Evolutionary conservation across 2,329 filamentous ascomycete species (phyloP).

Genomic region (Neonectria neomacrospora): DNA sequence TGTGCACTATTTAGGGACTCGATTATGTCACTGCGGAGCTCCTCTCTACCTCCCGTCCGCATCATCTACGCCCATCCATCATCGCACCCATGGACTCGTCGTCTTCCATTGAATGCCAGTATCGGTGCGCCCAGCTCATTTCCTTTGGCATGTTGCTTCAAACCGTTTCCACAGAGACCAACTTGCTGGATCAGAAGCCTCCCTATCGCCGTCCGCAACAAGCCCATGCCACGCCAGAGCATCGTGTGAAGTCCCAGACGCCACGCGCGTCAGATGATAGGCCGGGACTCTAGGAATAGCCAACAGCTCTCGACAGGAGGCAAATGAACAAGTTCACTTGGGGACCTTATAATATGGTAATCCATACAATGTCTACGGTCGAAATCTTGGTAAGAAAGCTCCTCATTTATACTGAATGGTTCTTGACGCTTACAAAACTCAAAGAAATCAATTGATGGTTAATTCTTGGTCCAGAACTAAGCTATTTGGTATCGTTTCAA

Average conservation of each 20-base stretch:
- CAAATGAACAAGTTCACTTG: neutral
- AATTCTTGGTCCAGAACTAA: slow-evolving; percentile 30
- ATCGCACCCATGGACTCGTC: slow-evolving; percentile 30
- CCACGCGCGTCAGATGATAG: slow-evolving; percentile 13
- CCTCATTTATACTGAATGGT: slow-evolving; percentile 3
- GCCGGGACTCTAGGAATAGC: slow-evolving; percentile 28
- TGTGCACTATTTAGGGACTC: neutral
- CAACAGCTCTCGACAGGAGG: neutral
- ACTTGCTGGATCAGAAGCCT: slow-evolving; percentile 31
- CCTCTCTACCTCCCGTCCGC: neutral
- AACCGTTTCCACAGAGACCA: slow-evolving; percentile 46
- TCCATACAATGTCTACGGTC: neutral
- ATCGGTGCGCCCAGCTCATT: slow-evolving; percentile 49
- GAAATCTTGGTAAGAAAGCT: slow-evolving; percentile 9
- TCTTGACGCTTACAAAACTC: slow-evolving; percentile 24
- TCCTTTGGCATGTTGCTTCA: slow-evolving; percentile 53
- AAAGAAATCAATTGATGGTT: slow-evolving; percentile 39
- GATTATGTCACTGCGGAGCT: too few relatives aligned
- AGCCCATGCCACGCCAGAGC: slow-evolving; percentile 14
- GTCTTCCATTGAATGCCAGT: slow-evolving; percentile 44
- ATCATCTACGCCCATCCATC: neutral
- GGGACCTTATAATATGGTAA: neutral
- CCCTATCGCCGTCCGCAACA: slow-evolving; percentile 6
- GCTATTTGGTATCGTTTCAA: slow-evolving; percentile 33
- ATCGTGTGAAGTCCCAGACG: slow-evolving; percentile 29